phyloP scores from a whole-genome alignment of 2,329 filamentous ascomycete genomes.

The Lecanicillium sp. region DNA sequence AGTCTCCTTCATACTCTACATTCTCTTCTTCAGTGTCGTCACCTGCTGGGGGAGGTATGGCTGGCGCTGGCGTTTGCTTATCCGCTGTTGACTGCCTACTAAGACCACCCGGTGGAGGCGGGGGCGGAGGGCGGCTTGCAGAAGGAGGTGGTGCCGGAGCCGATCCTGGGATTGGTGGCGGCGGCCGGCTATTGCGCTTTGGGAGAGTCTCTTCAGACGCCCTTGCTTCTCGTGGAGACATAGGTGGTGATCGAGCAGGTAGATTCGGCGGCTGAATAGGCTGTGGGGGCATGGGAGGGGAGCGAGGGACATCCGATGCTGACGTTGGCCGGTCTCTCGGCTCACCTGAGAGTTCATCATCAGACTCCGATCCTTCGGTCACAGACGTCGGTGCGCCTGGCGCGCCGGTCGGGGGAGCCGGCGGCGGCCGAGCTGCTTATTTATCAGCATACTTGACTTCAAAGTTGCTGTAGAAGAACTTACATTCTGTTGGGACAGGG shows the following conservation, averaged over 20 bases:
- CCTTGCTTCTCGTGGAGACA: constrained; percentile 28
- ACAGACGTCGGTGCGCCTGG: constrained; percentile 51
- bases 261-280: constrained; percentile 13
- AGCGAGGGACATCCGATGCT: constrained; percentile 29
- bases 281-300: constrained; percentile 38
- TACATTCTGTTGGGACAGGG: constrained; percentile 53
- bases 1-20: constrained; percentile 94
- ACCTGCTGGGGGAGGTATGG: constrained; percentile 33
- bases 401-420: constrained; percentile 42
- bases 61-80: constrained; percentile 33
- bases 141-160: constrained; percentile 36
- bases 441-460: constrained; percentile 17
- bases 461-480: constrained; percentile 23
- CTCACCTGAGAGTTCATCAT: constrained; percentile 68
- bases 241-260: constrained; percentile 22
- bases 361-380: constrained; percentile 75
- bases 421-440: constrained; percentile 52
- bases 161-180: constrained; percentile 52
- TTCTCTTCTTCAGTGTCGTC: constrained; percentile 70
- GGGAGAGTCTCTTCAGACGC: constrained; percentile 28
- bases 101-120: constrained; percentile 49
- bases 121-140: constrained; percentile 56
- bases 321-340: constrained; percentile 32
- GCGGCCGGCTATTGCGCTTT: constrained; percentile 50
- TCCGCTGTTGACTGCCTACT: constrained; percentile 54